A percentile compares a stretch with the other conserved stretches of the same genome.
Conservation (phyloP, 345 rosid species). For the Chamaenerion angustifolium region DNA sequence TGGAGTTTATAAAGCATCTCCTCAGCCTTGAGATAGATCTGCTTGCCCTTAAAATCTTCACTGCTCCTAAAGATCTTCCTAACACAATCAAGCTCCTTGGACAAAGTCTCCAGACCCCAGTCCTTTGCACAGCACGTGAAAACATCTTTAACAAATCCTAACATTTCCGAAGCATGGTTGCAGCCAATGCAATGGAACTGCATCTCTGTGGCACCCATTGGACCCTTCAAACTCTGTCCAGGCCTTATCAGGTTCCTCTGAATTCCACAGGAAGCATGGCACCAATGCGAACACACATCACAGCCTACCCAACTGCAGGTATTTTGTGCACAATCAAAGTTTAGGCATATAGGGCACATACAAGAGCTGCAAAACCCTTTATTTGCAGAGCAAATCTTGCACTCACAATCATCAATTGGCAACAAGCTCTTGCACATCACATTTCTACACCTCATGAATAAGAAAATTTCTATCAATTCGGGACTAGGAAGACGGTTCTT, state of each 20-base stretch:
- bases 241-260: constrained; percentile 71
- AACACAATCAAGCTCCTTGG: constrained; percentile 76
- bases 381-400: constrained; percentile 74
- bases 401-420: constrained; percentile 94
- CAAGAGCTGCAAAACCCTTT: constrained; percentile 94
- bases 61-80: constrained; percentile 62
- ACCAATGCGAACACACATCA: constrained; percentile 98
- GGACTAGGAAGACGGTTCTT: constrained; percentile 36
- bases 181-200: constrained; percentile 83
- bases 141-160: constrained; percentile 91
- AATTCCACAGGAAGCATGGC: constrained; percentile 93
- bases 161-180: constrained; percentile 81
- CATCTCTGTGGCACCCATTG: constrained; percentile 58
- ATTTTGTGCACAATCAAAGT: constrained; percentile 78
- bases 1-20: constrained; percentile 54
- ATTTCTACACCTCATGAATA: constrained; percentile 69
- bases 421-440: constrained; percentile 60
- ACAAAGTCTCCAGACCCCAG: constrained; percentile 51
- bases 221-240: constrained; percentile 73
- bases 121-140: constrained; percentile 55
- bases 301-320: constrained; percentile 99
- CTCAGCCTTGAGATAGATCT: constrained; percentile 49
- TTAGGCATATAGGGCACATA: constrained; percentile 86
- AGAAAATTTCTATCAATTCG: constrained; percentile 74
- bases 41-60: constrained; percentile 66